These are phyloP conservation scores for Fonsecaea pedrosoi DNA, from an alignment of 2,329 filamentous ascomycete genomes.

Conservation along the genomic window DNA sequence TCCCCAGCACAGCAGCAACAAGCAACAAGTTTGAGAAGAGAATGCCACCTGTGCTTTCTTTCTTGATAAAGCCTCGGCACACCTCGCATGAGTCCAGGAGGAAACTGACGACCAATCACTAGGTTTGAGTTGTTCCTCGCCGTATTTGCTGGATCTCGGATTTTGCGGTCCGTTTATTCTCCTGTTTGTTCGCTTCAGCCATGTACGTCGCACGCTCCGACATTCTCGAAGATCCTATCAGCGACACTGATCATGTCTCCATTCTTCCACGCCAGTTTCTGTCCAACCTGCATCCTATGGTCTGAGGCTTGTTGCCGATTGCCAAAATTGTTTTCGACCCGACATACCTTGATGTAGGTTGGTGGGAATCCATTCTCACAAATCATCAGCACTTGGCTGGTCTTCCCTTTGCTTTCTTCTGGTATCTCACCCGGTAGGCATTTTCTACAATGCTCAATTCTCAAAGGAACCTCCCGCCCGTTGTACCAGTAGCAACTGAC, in stretches of 20 bases:
- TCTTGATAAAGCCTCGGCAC: background rate
- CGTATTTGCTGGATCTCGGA: background rate
- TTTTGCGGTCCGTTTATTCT: background rate
- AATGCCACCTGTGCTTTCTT: background rate
- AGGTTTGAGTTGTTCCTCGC: background rate
- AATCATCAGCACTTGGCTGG: too few relatives aligned
- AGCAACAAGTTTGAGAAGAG: background rate
- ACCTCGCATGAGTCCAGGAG: background rate
- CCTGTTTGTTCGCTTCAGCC: background rate
- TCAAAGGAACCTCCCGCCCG: background rate
- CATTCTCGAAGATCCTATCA: constrained; percentile 1
- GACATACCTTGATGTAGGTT: too few relatives aligned
- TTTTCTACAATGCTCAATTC: background rate
- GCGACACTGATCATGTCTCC: constrained; percentile 8
- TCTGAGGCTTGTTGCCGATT: too few relatives aligned
- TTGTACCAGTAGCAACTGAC: background rate
- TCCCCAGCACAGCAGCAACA: background rate
- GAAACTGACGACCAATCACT: background rate
- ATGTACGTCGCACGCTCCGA: background rate
- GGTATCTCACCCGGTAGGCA: too few relatives aligned
- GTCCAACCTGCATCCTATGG: background rate
- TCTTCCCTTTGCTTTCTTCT: too few relatives aligned
- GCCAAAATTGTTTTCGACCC: too few relatives aligned
- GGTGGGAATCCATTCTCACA: too few relatives aligned
- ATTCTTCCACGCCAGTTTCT: constrained; percentile 9